Base-by-base conservation (phyloP, 192 early-diverging fungal species). In the Coemansia sp. region DNA sequence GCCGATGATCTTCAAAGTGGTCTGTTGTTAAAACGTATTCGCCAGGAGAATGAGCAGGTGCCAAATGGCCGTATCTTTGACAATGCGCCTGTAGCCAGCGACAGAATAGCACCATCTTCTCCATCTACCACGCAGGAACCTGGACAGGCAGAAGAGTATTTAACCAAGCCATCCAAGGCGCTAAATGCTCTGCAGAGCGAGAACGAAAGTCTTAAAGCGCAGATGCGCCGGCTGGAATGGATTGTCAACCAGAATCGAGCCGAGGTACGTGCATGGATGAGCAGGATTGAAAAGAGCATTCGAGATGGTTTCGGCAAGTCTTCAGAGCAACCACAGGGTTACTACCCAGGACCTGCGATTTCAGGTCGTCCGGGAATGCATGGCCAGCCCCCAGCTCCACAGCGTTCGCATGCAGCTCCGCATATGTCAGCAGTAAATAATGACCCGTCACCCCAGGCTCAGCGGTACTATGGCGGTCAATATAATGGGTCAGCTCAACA, bases 181-280 rank as follows among this genome's bases (percentile, higher is more conserved):
- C 38, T 77, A 14, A 51, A 59, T 28, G 53, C 45, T 21, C 46
- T 77, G 66, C 73, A 67, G 14, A 47, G 53, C 46, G 73, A 77
- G 44, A 77, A 70, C 56, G 46, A 68, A 1, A 67, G 70, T 8
- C 67, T 77, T 20, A 65, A 62, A 59, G 33, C 48, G 2, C 58
- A 70, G 43, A 39, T 77, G 47, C 44, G 59, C 6, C 57, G 53
- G 30, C 58, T 77, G 21, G 73, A 77, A 59, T 61, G 46, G 50
- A 20, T 47, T 6, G 52, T 77, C 40, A 60, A 39, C 30, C 67
- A 77, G 59, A 62, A 77, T 47, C 55, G 56, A 53, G 43, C 54
- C 18, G 73, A 77, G 36, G 48, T 70, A 15, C 66, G 54, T 28
- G 37, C 47, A 6, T 77, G 73, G 73, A 77, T 77, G 73, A 12